Conservation (phyloP, 352 stramenopile species). For the Pythium rhizo-oryzae region DNA sequence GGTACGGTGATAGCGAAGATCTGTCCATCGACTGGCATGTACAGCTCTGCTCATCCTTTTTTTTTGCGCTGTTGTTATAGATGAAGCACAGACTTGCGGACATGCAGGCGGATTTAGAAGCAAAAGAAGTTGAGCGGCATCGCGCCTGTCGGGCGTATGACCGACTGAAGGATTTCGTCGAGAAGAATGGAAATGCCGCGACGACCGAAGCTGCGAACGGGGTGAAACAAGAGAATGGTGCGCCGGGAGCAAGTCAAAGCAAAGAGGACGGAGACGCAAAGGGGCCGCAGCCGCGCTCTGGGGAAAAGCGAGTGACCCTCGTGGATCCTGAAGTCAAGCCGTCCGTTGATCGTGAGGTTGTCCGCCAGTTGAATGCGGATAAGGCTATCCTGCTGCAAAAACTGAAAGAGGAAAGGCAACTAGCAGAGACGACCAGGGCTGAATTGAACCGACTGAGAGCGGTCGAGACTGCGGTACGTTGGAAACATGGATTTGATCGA, state of each 20-base stretch:
- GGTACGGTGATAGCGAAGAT: slow-evolving; percentile 42
- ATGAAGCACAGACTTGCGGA: slow-evolving; percentile 58
- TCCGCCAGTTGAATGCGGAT: slow-evolving; percentile 11
- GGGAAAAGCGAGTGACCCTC: slow-evolving; percentile 27
- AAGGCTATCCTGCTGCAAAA: slow-evolving; percentile 39
- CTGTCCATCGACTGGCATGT: slow-evolving; percentile 5
- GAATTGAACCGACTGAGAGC: slow-evolving; percentile 41
- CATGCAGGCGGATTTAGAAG: slow-evolving; percentile 66
- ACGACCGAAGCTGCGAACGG: slow-evolving; percentile 20
- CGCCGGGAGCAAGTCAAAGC: background rate
- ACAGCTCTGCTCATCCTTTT: background rate
- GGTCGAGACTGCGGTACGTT: slow-evolving; percentile 55
- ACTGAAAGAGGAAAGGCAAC: slow-evolving; percentile 51
- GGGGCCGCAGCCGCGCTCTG: background rate
- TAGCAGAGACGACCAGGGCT: slow-evolving; percentile 15
- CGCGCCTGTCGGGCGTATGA: slow-evolving; percentile 77
- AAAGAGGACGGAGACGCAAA: background rate
- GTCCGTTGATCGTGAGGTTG: slow-evolving; percentile 15
- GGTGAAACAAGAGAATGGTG: slow-evolving; percentile 16
- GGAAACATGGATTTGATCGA: background rate
- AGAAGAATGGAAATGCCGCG: slow-evolving; percentile 19
- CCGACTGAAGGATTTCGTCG: slow-evolving; percentile 60
- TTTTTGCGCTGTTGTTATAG: slow-evolving; percentile 32
- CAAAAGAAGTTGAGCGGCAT: slow-evolving; percentile 81
- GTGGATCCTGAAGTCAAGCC: slow-evolving; percentile 23